Evolutionary conservation across 805 yeast genomes (phyloP).

Genomic region (Cyberlindnera maclurae): DNA sequence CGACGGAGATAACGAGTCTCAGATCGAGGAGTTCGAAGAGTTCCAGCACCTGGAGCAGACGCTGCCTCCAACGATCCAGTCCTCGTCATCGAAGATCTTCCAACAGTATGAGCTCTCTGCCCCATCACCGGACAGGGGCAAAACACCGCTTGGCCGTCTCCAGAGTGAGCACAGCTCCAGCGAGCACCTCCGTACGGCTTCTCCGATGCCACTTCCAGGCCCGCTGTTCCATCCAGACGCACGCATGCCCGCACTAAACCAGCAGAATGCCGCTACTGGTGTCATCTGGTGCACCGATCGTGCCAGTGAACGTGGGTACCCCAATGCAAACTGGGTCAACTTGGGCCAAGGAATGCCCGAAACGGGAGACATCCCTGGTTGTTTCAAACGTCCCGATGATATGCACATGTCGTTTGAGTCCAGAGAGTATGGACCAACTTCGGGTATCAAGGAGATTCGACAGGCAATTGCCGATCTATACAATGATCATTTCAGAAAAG

Average conservation of each 20-base stretch:
- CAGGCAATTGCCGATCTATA: slow-evolving; percentile 52
- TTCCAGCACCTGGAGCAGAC: slow-evolving; percentile 22
- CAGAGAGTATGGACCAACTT: slow-evolving; percentile 54
- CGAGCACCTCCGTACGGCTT: slow-evolving; percentile 19
- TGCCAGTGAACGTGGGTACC: slow-evolving; percentile 50
- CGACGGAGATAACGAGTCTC: too few species aligned
- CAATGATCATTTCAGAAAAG: slow-evolving; percentile 46
- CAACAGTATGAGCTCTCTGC: slow-evolving; percentile 6
- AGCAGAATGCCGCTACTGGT: slow-evolving; percentile 53
- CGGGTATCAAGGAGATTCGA: slow-evolving; percentile 47
- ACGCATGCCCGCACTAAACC: slow-evolving; percentile 52
- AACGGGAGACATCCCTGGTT: slow-evolving; percentile 54
- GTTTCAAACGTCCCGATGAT: slow-evolving; percentile 44
- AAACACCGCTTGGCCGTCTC: slow-evolving; percentile 5
- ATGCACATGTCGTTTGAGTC: slow-evolving; percentile 41
- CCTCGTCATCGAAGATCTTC: slow-evolving; percentile 20
- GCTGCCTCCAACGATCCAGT: slow-evolving; percentile 22
- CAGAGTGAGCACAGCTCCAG: slow-evolving; percentile 1
- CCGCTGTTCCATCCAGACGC: slow-evolving; percentile 35
- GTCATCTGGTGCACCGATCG: slow-evolving; percentile 60
- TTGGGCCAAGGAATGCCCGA: slow-evolving; percentile 63
- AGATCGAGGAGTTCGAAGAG: slow-evolving; percentile 4
- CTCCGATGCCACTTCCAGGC: slow-evolving; percentile 45
- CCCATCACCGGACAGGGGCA: slow-evolving; percentile 3
- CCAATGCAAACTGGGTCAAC: slow-evolving; percentile 42